Evolutionary conservation across 2,329 filamentous ascomycete species (phyloP), one percentile per base, ranked within the genome.

Genomic region (Xylariaceae sp.): DNA sequence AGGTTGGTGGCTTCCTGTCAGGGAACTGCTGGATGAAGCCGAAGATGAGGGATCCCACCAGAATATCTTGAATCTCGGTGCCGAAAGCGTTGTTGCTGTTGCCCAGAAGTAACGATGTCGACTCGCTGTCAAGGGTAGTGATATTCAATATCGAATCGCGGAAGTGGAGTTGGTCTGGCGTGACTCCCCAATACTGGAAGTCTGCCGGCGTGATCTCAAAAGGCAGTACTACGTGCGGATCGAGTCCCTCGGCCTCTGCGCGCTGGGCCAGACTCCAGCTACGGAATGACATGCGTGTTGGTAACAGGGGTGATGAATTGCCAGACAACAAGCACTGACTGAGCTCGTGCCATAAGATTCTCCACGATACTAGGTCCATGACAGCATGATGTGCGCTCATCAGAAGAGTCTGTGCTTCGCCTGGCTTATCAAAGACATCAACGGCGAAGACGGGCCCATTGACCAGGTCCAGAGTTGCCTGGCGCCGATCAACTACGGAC

Each of bases 281-380:
- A 6, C 43, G 47, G 16, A 34, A 48, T 9, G 47, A 48, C 10
- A 43, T 42, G 13, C 17, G 12, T 14, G 17, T 31, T 11, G 39
- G 39, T 9, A n/a, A n/a, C n/a, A 40, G 22, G 16, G 34, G 12
- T 12, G 16, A 14, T 14, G 28, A 16, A 9, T 17, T 18, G 17
- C 18, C 14, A 12, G 16, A n/a, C n/a, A n/a, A n/a, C 19, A 48
- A 28, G 19, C 19, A 34, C 39, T 48, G 39, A 2, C 33, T 33
- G 2, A 55, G 34, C 13, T 51, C 45, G 18, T 48, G 44, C 33
- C 16, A 41, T 19, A 55, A 47, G n/a, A 55, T 41, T 12, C 53
- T 46, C 53, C 50, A 55, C 19, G 53, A 55, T 17, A 53, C 46
- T 5, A 55, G 43, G 12, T 55, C 53, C n/a, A 49, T 45, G 14